Evolutionary conservation across 2,329 filamentous ascomycete genomes (phyloP).

Genomic region (Aspergillus sp.): DNA sequence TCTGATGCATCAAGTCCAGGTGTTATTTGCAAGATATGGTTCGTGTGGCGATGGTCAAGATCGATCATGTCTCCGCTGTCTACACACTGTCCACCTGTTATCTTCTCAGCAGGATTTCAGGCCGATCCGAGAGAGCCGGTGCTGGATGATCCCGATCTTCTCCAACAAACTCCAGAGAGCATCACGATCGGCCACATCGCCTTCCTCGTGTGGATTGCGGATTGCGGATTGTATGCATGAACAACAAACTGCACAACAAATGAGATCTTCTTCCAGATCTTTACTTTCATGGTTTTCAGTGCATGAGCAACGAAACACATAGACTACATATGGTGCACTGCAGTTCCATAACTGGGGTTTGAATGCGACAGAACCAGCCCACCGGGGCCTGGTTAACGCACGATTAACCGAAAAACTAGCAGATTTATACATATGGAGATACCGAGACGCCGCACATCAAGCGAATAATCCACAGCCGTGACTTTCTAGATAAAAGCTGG

Average conservation of each 20-base stretch:
- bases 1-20: constrained; percentile 14
- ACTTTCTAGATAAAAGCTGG: constrained; percentile 1
- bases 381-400: neutral
- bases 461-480: constrained; percentile 10
- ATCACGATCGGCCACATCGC: constrained; percentile 12
- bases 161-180: constrained; percentile 3
- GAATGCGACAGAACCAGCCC: neutral
- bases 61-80: neutral
- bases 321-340: neutral
- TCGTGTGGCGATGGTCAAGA: neutral
- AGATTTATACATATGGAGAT: constrained; percentile 6
- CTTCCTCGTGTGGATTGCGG: constrained; percentile 8
- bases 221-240: constrained; percentile 1
- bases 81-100: neutral
- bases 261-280: neutral
- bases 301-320: neutral
- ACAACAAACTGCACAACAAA: neutral
- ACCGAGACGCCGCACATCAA: constrained; percentile 1
- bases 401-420: constrained; percentile 4
- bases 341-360: neutral
- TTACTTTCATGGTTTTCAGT: neutral
- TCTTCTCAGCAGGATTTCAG: neutral
- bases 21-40: constrained; percentile 12
- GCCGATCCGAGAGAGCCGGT: neutral
- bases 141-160: neutral